Conservation (phyloP, 306 rosid species). For the Arachis stenosperma region DNA sequence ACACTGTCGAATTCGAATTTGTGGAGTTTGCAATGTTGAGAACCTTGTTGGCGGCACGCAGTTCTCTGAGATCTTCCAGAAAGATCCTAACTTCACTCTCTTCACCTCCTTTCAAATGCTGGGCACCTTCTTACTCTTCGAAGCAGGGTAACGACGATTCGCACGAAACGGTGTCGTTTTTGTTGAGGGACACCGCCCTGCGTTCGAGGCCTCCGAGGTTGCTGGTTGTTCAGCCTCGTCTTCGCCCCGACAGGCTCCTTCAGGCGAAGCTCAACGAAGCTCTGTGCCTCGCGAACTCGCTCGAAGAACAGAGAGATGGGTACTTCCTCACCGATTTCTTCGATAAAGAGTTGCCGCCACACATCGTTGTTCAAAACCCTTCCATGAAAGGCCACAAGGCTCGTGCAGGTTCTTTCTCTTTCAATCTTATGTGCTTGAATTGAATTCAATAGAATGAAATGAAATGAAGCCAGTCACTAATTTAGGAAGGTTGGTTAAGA, state of each 20-base stretch:
- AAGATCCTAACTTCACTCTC: slow-evolving; percentile 34
- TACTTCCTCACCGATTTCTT: slow-evolving; percentile 58
- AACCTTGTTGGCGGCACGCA: slow-evolving; percentile 34
- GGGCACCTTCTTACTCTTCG: slow-evolving; percentile 36
- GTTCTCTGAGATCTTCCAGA: slow-evolving; percentile 40
- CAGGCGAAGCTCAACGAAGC: slow-evolving; percentile 95
- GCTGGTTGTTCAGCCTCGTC: slow-evolving; percentile 88
- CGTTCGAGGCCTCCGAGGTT: slow-evolving; percentile 58
- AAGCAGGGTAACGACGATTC: slow-evolving; percentile 29
- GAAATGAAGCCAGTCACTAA: neutral
- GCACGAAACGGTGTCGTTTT: slow-evolving; percentile 34
- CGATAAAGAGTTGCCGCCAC: slow-evolving; percentile 71
- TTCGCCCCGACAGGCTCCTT: slow-evolving; percentile 64
- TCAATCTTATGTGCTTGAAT: neutral
- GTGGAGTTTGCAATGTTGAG: slow-evolving; percentile 52
- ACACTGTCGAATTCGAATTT: neutral
- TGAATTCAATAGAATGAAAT: neutral
- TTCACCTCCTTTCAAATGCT: slow-evolving; percentile 23
- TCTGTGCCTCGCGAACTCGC: slow-evolving; percentile 83
- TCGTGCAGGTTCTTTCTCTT: slow-evolving; percentile 57
- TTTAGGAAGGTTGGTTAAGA: no score
- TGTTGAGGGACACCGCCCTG: slow-evolving; percentile 45
- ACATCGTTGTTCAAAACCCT: slow-evolving; percentile 82
- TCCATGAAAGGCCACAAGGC: slow-evolving; percentile 62
- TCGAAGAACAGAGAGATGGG: slow-evolving; percentile 85